A percentile compares a stretch with the other conserved stretches of the same genome.
Evolutionary conservation across 495 filamentous ascomycete genomes (phyloP).

Genomic region (Glonium stellatum): DNA sequence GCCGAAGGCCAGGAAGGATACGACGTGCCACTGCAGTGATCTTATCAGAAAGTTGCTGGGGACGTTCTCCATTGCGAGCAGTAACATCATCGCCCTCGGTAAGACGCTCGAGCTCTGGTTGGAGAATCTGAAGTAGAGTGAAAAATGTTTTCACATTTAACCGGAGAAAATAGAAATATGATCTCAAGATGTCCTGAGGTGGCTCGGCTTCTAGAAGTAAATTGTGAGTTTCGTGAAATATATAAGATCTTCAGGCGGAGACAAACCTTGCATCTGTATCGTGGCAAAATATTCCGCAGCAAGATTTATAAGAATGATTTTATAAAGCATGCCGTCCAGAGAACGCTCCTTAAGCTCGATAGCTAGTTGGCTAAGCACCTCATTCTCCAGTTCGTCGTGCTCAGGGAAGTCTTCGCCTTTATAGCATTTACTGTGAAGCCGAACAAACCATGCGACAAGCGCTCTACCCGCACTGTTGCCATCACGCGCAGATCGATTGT

Average conservation of each 20-base stretch:
- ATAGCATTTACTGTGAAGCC: constrained; percentile 79
- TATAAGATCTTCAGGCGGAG: constrained; percentile 8
- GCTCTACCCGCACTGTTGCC: constrained; percentile 46
- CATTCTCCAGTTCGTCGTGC: constrained; percentile 78
- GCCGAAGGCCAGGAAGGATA: constrained; percentile 60
- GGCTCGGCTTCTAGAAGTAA: constrained; percentile 19
- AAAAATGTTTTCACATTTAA: constrained; percentile 79
- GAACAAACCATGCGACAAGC: constrained; percentile 74
- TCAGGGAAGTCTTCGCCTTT: constrained; percentile 61
- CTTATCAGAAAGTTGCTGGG: constrained; percentile 44
- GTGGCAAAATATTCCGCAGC: constrained; percentile 69
- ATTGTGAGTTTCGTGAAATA: constrained; percentile 33
- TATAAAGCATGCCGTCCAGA: constrained; percentile 60
- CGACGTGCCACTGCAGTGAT: constrained; percentile 58
- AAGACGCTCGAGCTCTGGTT: constrained; percentile 57
- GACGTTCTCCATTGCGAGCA: constrained; percentile 22
- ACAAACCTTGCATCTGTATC: constrained; percentile 53
- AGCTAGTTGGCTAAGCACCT: constrained; percentile 70
- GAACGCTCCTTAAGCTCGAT: constrained; percentile 64
- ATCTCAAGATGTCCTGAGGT: constrained; percentile 38
- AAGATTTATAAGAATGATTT: constrained; percentile 79
- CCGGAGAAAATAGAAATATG: constrained; percentile 66
- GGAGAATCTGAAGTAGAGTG: constrained; percentile 65
- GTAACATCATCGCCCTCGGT: constrained; percentile 43
- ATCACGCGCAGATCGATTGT: constrained; percentile 39